Conservation (phyloP, 2,329 filamentous ascomycete species). For the Alternaria sp. region DNA sequence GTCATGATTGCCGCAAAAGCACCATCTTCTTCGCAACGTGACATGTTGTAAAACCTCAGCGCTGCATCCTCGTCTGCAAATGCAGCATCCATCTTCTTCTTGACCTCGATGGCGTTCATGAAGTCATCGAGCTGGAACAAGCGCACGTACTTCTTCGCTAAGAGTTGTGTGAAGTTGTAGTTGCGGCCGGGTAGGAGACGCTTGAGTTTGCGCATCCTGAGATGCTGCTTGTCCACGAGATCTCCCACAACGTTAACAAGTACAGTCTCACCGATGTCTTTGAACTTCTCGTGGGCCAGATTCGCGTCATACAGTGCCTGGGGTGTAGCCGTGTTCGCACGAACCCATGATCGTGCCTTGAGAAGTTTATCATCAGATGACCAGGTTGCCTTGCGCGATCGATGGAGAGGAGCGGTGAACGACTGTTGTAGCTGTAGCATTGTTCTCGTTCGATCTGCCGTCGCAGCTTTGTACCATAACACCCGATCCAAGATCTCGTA, state of each 20-base stretch:
- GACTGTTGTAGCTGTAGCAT: slow-evolving; percentile 36
- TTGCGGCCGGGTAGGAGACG: slow-evolving; percentile 65
- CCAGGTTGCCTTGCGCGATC: slow-evolving; percentile 2
- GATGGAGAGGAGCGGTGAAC: slow-evolving; percentile 39
- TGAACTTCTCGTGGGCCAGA: slow-evolving; percentile 54
- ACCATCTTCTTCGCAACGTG: slow-evolving; percentile 68
- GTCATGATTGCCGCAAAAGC: slow-evolving; percentile 73
- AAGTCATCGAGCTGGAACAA: slow-evolving; percentile 53
- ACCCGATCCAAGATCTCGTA: slow-evolving; percentile 37
- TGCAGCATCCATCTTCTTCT: slow-evolving; percentile 65
- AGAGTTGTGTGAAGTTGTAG: slow-evolving; percentile 69
- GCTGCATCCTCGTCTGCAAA: slow-evolving; percentile 53
- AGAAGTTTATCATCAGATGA: slow-evolving; percentile 23
- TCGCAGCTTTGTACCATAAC: slow-evolving; percentile 38
- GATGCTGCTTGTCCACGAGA: slow-evolving; percentile 61
- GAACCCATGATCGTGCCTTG: slow-evolving; percentile 57
- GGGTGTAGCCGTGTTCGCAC: slow-evolving; percentile 56
- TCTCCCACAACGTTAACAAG: slow-evolving; percentile 63
- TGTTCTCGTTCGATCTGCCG: slow-evolving; percentile 36
- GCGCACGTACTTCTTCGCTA: slow-evolving; percentile 66
- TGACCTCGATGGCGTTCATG: slow-evolving; percentile 67
- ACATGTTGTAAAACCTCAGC: slow-evolving; percentile 55
- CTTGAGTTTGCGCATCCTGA: slow-evolving; percentile 69
- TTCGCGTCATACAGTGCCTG: slow-evolving; percentile 51
- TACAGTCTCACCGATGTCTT: slow-evolving; percentile 41